Base-by-base conservation (phyloP, 495 filamentous ascomycete species). In the Penicillium atrosanguineum region DNA sequence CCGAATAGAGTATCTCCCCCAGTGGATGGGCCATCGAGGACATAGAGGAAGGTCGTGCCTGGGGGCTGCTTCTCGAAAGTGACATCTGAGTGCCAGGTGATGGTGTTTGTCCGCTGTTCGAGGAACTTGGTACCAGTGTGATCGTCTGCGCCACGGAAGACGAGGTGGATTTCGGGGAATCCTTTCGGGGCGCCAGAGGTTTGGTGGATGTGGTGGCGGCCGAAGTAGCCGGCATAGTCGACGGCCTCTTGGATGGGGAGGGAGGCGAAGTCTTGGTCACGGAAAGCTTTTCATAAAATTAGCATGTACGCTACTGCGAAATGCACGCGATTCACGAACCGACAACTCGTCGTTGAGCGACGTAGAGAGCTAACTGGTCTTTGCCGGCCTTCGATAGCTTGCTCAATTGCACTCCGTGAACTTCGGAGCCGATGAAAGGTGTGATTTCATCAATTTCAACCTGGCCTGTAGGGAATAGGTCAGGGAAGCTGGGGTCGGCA, bases 1-100 rank as follows among this genome's bases (percentile, higher is more conserved):
- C 59, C 77, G 59, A 86, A 87, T 9, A 86, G 67, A 0, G 85
- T 88, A 58, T 89, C 85, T 7, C 86, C 86, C 6, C 85, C 86
- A 4, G 71, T 80, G 5, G 69, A 67, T 2, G 85, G 86, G 8
- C 73, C 76, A 36, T 87, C 83, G 9, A 87, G 75, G 4, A 81
- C 50, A 50, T 85, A 86, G 23, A 88, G 57, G 67, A 88, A 85
- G 0, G 84, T 87, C 0, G 80, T 84, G 7, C 83, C 83, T 0
- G 85, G 83, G 8, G 84, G 83, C 64, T 87, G 84, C 44, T 79
- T 71, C 59, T 87, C 84, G 49, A 83, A 86, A 7, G 80, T 80
- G 18, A 85, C 77, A 46, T 88, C 85, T 2, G 80, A 81, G 63
- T 88, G 85, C 85, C 85, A 87, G 29, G 77, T 75, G 7, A 83